Conservation (phyloP, 805 yeast genomes). For the Wickerhamia fluorescens region DNA sequence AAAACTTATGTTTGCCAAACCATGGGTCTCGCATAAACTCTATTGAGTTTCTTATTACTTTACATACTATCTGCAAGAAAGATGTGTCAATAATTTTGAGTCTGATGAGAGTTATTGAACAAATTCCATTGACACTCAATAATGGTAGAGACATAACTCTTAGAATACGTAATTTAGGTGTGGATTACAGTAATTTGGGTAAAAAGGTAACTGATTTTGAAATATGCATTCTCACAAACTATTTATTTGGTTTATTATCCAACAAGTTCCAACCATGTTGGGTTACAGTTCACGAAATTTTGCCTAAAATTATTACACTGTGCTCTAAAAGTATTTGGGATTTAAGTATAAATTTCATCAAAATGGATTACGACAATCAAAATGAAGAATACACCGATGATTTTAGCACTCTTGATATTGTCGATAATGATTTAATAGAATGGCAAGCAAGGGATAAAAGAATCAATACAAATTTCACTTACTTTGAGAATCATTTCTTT, state of each 20-base stretch:
- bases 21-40: conserved; percentile 45
- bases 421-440: conserved; percentile 1
- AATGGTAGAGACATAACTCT: conserved; percentile 70
- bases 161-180: conserved; percentile 55
- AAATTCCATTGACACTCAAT: conserved; percentile 60
- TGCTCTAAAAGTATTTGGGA: conserved; percentile 50
- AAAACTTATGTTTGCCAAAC: conserved; percentile 42
- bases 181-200: conserved; percentile 24
- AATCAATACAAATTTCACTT: conserved; percentile 34
- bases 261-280: conserved; percentile 80
- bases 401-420: not conserved
- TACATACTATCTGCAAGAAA: conserved; percentile 12
- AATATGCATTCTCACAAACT: conserved; percentile 26
- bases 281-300: conserved; percentile 62
- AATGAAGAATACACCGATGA: conserved; percentile 8
- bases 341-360: conserved; percentile 31
- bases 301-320: conserved; percentile 36
- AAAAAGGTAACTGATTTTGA: conserved; percentile 11
- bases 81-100: conserved; percentile 36
- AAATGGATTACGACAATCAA: conserved; percentile 15
- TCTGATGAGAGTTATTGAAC: conserved; percentile 56
- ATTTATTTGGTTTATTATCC: conserved; percentile 55
- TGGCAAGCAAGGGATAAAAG: conserved; percentile 45
- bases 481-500: conserved; percentile 15
- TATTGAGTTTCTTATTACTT: conserved; percentile 37